A percentile compares a stretch with the other conserved stretches of the same genome.
Evolutionary conservation across 768 basidiomycete genomes (phyloP).

Genomic region (Russula emetica): DNA sequence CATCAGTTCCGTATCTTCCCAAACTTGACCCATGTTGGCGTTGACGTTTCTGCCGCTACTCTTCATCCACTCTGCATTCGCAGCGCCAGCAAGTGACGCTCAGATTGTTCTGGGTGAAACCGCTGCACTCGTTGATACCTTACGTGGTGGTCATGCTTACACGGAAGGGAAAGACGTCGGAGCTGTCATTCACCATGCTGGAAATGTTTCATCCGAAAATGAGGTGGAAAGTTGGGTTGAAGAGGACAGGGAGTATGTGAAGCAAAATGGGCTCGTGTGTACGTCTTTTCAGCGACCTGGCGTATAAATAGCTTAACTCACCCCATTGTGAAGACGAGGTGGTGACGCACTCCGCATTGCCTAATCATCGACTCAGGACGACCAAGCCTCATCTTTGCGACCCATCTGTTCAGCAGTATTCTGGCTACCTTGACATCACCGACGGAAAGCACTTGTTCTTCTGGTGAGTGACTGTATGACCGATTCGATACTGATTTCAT

Average conservation of each 20-base stretch:
- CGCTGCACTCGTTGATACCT: slow-evolving; percentile 25
- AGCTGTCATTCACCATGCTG: slow-evolving; percentile 41
- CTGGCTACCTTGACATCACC: slow-evolving; percentile 55
- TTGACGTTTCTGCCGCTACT: slow-evolving; percentile 36
- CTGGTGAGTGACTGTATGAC: slow-evolving; percentile 39
- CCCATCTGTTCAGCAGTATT: slow-evolving; percentile 47
- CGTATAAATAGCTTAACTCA: neutral
- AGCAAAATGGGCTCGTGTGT: slow-evolving; percentile 72
- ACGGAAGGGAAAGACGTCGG: slow-evolving; percentile 28
- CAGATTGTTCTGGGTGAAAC: slow-evolving; percentile 44
- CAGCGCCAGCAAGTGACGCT: slow-evolving; percentile 39
- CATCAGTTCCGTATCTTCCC: neutral
- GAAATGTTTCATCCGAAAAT: slow-evolving; percentile 42
- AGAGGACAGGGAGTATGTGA: slow-evolving; percentile 59
- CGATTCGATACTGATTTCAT: neutral
- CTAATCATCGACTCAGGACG: slow-evolving; percentile 38
- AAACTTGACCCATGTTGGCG: slow-evolving; percentile 39
- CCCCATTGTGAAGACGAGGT: slow-evolving; percentile 37
- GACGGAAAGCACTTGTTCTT: slow-evolving; percentile 56
- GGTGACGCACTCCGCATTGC: slow-evolving; percentile 39
- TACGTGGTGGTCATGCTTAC: slow-evolving; percentile 16
- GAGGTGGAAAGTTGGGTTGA: slow-evolving; percentile 56
- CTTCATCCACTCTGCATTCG: slow-evolving; percentile 36
- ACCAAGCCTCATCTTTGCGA: slow-evolving; percentile 48
- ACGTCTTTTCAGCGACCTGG: slow-evolving; percentile 31